Evolutionary conservation across 1,284 basidiomycete genomes (phyloP), one percentile per base, ranked within the genome.

Genomic region (Omphalotus olearius): DNA sequence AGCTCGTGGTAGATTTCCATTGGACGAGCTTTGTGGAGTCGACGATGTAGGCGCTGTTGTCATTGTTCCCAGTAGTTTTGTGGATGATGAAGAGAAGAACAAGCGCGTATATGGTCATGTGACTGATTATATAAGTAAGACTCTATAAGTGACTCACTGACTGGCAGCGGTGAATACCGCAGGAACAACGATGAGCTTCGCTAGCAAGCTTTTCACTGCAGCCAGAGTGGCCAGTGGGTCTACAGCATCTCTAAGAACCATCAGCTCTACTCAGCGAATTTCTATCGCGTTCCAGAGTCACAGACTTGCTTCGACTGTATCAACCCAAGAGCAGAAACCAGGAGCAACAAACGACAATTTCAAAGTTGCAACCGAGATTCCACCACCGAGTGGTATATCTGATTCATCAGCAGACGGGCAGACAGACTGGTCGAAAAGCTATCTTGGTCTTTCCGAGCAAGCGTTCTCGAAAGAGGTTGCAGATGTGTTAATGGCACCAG

Each of bases 391-490:
- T 18, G 44, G 30, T 36, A 36, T 47, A 14, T 11, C 25, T 16
- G 41, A 42, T 43, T 25, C 30, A 39, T 37, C 11, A 1, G 16
- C 41, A 4, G 37, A 52, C n/a, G 51, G 28, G 26, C 37, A 18
- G 26, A 85, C 73, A 2, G 92, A 97, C 66, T 98, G 96, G 96
- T 89, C 88, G 1, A 88, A 81, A 59, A 90, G 85, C 61, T 98
- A 94, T 65, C 73, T 82, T 52, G 96, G 96, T 0, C 72, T 98
- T 38, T 90, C 89, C 6, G 69, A 76, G 2, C 73, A 85, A 63
- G 86, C 94, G 1, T 98, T 98, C 67, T 64, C 83, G 3, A 82
- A 79, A 57, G 89, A 97, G 53, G 77, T 82, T 45, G 77, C 88
- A 0, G 82, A 91, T 1, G 67, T 90, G 1, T 70, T 98, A 23